Base-by-base conservation (phyloP, 768 basidiomycete species). In the Russula virescens region DNA sequence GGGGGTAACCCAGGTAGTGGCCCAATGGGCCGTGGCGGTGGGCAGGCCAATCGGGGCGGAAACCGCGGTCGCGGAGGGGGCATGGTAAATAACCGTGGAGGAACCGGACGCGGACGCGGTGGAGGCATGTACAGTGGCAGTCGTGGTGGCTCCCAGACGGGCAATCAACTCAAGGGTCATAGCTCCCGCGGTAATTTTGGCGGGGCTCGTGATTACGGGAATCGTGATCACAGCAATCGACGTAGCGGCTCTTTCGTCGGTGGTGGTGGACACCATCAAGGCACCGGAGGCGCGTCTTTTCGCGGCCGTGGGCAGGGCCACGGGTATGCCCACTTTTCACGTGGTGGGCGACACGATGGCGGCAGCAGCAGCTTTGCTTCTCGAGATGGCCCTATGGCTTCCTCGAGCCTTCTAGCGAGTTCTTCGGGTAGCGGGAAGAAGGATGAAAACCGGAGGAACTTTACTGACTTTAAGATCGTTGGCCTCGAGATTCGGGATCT, bases 381-480 rank as follows among this genome's bases (percentile, higher is more conserved):
- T 50, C 79, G 83, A 71, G 85, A 89, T 72, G 78, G 79, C 56
- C 47, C 63, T 56, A 63, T 66, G 61, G 49, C 56, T n/a, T 52
- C 67, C 43, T 68, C 65, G 14, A 55, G 60, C 60, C 68, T 63
- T 34, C 21, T 68, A 61, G 26, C 61, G 63, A 54, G 62, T 55
- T 51, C 69, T 63, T 55, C 50, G 42, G 65, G 72, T 3, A 61
- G 75, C 71, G 85, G 86, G 81, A 91, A 91, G 82, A 89, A 88
- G 75, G 89, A 91, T 71, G 91, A 93, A 74, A 88, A 89, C 72
- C 84, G 88, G 71, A 85, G 92, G 69, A 97, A 95, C 34, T 85
- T 99, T 68, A 98, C 94, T 42, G 96, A 98, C 77, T 99, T 99
- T 83, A 92, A 96, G 77, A 94, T 99, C 72, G 80, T 95, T 71